Evolutionary conservation across 352 stramenopile genomes (phyloP).

Genomic region (Thalassiosira mediterranea): DNA sequence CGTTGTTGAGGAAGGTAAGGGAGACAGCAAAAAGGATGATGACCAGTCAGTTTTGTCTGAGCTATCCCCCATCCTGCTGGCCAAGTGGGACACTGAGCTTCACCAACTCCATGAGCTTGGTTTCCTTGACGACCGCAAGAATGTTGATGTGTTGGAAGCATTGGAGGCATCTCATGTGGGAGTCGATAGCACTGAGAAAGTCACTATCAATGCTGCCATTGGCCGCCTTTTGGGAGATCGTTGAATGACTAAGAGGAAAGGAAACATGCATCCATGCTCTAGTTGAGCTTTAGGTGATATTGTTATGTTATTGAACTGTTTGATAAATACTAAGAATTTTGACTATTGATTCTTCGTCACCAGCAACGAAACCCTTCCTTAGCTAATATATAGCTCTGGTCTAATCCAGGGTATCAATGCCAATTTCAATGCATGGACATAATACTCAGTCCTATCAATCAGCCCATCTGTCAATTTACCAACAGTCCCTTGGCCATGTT

Average conservation of each 20-base stretch:
- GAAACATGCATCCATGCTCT: too few species aligned
- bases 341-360: too few species aligned
- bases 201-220: slow-evolving; percentile 63
- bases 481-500: slow-evolving; percentile 82
- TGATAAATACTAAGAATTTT: too few species aligned
- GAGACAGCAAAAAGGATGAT: slow-evolving; percentile 19
- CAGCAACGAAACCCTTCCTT: too few species aligned
- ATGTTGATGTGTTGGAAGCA: slow-evolving; percentile 65
- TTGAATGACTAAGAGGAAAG: too few species aligned
- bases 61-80: slow-evolving; percentile 22
- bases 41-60: slow-evolving; percentile 18
- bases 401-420: slow-evolving; percentile 81
- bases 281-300: too few species aligned
- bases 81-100: slow-evolving; percentile 56
- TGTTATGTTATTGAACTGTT: too few species aligned
- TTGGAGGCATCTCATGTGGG: slow-evolving; percentile 73
- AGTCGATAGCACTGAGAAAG: slow-evolving; percentile 55
- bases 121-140: slow-evolving; percentile 68
- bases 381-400: slow-evolving; percentile 60
- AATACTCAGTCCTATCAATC: slow-evolving; percentile 84
- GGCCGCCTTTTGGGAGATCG: slow-evolving; percentile 54
- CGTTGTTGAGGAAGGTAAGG: slow-evolving; percentile 52
- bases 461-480: slow-evolving; percentile 80
- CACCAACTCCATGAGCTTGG: slow-evolving; percentile 58
- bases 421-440: slow-evolving; percentile 84